Evolutionary conservation across 306 rosid species (phyloP).

Genomic region (Alnus rubra): DNA sequence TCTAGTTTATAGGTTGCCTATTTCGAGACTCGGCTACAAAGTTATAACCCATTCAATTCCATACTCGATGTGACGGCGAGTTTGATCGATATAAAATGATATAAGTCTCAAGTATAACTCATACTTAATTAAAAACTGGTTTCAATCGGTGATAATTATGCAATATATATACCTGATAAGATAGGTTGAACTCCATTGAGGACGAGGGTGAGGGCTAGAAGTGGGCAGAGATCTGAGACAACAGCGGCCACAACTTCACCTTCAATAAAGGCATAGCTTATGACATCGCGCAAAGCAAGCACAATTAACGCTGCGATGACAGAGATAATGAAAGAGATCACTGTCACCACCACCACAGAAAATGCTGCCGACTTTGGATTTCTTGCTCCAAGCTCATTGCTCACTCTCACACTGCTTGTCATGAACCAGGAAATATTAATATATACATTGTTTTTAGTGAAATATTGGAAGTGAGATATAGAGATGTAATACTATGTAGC

Average conservation of each 20-base stretch:
- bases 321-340: constrained; percentile 57
- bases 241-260: constrained; percentile 81
- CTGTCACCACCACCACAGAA: constrained; percentile 56
- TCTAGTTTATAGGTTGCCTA: too few relatives aligned
- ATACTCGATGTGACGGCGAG: too few relatives aligned
- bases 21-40: too few relatives aligned
- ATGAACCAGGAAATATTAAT: neutral
- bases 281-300: constrained; percentile 45
- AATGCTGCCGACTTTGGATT: constrained; percentile 76
- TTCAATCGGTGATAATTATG: neutral
- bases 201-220: constrained; percentile 60
- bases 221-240: constrained; percentile 77
- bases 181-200: constrained; percentile 87
- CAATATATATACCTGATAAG: constrained; percentile 57
- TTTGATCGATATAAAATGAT: too few relatives aligned
- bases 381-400: constrained; percentile 78
- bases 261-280: constrained; percentile 70
- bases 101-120: too few relatives aligned
- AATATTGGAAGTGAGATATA: too few relatives aligned
- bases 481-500: too few relatives aligned
- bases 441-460: too few relatives aligned
- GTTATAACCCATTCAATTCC: too few relatives aligned
- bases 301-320: constrained; percentile 42
- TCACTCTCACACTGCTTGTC: constrained; percentile 69
- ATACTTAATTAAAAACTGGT: too few relatives aligned